Conservation (phyloP, 148 eudicot species). For the Silene latifolia region DNA sequence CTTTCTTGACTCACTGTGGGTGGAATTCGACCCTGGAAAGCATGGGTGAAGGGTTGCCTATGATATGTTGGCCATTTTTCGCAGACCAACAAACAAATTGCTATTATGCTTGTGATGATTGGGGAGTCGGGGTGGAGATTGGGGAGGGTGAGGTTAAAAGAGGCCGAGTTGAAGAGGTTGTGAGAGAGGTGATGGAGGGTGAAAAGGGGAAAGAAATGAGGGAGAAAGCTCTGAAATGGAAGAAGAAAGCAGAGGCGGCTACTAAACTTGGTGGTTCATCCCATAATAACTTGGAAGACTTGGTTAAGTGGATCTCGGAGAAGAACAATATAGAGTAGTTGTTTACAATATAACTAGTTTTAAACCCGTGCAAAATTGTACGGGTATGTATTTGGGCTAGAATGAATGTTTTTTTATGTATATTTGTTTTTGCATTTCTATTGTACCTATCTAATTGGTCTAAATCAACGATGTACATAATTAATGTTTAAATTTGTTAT, state of each 20-base stretch:
- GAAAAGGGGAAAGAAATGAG: conserved; percentile 34
- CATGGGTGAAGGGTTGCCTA: conserved; percentile 38
- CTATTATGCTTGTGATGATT: conserved; percentile 24
- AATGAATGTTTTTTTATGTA: too few relatives aligned
- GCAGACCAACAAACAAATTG: conserved; percentile 47
- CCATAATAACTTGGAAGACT: conserved; percentile 18
- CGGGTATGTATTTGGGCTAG: too few relatives aligned
- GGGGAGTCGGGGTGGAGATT: conserved; percentile 54
- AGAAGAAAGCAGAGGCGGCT: conserved; percentile 33
- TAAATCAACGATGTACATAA: too few relatives aligned
- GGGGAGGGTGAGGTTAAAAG: conserved; percentile 30
- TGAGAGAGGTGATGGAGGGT: conserved; percentile 42
- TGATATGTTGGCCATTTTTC: conserved; percentile 48
- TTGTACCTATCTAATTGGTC: too few relatives aligned
- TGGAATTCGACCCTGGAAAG: conserved; percentile 46
- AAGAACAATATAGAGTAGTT: too few relatives aligned
- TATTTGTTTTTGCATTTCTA: too few relatives aligned
- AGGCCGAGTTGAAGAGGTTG: conserved; percentile 33
- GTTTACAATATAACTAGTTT: too few relatives aligned
- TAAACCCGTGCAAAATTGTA: too few relatives aligned
- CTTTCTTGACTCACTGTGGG: conserved; percentile 40
- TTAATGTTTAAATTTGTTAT: too few relatives aligned
- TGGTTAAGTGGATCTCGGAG: conserved; percentile 9
- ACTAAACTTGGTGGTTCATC: conserved; percentile 34
- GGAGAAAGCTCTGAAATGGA: conserved; percentile 32